phyloP scores from a whole-genome alignment of 441 rosid species.

The Manihot esculenta region DNA sequence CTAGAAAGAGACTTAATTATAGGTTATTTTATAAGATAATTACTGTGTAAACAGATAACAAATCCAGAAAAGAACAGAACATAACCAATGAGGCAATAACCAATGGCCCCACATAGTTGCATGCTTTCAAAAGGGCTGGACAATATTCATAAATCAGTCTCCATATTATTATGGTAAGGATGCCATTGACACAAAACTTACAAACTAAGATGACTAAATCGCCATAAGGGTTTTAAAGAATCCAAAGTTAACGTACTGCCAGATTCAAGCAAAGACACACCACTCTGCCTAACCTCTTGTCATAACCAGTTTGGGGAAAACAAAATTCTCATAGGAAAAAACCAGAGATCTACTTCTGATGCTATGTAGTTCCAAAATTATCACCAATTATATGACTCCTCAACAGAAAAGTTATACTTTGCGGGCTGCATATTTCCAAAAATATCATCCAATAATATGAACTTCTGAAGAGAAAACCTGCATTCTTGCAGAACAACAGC shows the following conservation, averaged over 20 bases:
- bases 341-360: neutral
- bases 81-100: conserved; percentile 13
- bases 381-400: neutral
- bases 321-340: neutral
- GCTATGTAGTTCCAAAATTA: neutral
- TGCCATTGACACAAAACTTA: neutral
- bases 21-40: too few relatives aligned
- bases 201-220: too few relatives aligned
- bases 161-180: conserved; percentile 9
- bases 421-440: too few relatives aligned
- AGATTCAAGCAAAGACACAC: conserved; percentile 4
- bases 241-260: conserved; percentile 8
- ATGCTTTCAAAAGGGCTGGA: conserved; percentile 9
- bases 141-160: neutral
- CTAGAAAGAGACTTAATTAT: too few relatives aligned
- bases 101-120: conserved; percentile 3
- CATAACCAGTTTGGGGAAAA: neutral
- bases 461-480: too few relatives aligned
- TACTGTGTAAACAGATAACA: too few relatives aligned
- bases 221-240: too few relatives aligned
- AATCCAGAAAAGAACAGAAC: too few relatives aligned
- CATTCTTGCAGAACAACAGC: too few relatives aligned
- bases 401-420: too few relatives aligned
- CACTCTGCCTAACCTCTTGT: neutral
- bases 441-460: too few relatives aligned